These are phyloP conservation scores for Pyricularia sp. DNA, from an alignment of 2,329 filamentous ascomycete species.

Conservation along the genomic window DNA sequence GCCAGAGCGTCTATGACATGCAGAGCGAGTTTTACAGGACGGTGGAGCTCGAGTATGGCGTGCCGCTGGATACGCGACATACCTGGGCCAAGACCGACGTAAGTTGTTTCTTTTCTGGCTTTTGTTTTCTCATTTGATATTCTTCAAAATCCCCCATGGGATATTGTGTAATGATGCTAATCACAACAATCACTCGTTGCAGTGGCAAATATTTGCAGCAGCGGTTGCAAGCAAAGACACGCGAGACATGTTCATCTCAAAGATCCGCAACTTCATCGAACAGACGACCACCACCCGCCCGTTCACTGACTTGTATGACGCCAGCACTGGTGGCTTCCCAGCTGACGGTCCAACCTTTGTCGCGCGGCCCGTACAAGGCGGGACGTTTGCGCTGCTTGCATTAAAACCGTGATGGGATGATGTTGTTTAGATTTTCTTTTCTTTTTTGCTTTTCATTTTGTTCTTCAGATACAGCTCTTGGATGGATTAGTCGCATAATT, in stretches of 20 bases:
- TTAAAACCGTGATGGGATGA: slow-evolving; percentile 24
- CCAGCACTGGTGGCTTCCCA: slow-evolving; percentile 57
- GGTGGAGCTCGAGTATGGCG: slow-evolving; percentile 65
- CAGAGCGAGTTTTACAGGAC: slow-evolving; percentile 70
- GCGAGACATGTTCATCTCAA: slow-evolving; percentile 54
- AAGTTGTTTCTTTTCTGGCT: neutral
- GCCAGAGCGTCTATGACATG: slow-evolving; percentile 63
- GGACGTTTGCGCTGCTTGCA: slow-evolving; percentile 70
- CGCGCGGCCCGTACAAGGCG: slow-evolving; percentile 71
- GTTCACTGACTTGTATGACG: slow-evolving; percentile 71
- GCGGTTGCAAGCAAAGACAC: slow-evolving; percentile 57
- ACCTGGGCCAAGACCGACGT: slow-evolving; percentile 71
- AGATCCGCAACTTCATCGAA: slow-evolving; percentile 65
- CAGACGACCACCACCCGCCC: slow-evolving; percentile 61
- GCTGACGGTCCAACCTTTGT: slow-evolving; percentile 52
- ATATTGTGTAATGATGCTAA: neutral
- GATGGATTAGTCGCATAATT: neutral
- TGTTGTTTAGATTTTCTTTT: neutral
- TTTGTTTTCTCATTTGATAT: neutral
- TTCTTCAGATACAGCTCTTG: neutral
- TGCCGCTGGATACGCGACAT: slow-evolving; percentile 74
- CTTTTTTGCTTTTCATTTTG: neutral
- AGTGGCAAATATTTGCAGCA: slow-evolving; percentile 77
- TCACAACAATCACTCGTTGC: neutral
- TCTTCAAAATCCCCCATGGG: neutral